These are phyloP conservation scores for Toxicodendron radicans DNA, from an alignment of 345 rosid genomes.

Conservation along the genomic window DNA sequence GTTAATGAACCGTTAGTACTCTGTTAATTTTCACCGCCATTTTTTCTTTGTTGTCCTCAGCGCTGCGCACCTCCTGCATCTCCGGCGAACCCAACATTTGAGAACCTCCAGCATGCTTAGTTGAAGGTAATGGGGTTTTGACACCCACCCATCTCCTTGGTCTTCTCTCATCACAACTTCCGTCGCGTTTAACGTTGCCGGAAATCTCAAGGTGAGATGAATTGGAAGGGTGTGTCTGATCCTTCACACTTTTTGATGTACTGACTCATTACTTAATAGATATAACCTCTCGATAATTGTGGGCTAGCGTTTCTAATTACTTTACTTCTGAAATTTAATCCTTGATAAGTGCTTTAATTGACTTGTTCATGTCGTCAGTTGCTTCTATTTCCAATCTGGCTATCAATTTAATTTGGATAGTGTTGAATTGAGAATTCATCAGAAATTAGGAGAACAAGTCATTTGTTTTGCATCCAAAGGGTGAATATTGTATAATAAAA, in stretches of 20 bases:
- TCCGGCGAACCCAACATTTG: conserved; percentile 47
- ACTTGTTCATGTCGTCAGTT: not conserved
- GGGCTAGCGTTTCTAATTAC: not conserved
- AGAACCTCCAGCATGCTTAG: conserved; percentile 74
- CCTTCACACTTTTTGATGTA: not conserved
- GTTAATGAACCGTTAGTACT: too few relatives aligned
- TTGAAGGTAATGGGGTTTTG: conserved; percentile 82
- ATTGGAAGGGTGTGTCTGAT: not conserved
- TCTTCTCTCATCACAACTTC: conserved; percentile 87
- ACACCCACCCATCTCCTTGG: conserved; percentile 48
- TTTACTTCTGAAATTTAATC: not conserved
- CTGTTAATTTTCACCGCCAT: too few relatives aligned
- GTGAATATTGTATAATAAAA: too few relatives aligned
- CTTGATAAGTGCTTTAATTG: not conserved
- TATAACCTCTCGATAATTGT: too few relatives aligned
- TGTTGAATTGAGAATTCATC: too few relatives aligned
- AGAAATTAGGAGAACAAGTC: too few relatives aligned
- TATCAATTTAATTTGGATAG: too few relatives aligned
- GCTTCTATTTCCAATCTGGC: not conserved
- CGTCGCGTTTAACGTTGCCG: conserved; percentile 98
- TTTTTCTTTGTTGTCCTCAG: too few relatives aligned
- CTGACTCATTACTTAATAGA: not conserved
- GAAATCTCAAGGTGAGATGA: conserved; percentile 89
- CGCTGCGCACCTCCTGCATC: conserved; percentile 80
- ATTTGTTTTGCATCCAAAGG: too few relatives aligned